These are phyloP conservation scores for Penicillium verrucosum DNA, from an alignment of 2,329 filamentous ascomycete genomes.

Conservation along the genomic window DNA sequence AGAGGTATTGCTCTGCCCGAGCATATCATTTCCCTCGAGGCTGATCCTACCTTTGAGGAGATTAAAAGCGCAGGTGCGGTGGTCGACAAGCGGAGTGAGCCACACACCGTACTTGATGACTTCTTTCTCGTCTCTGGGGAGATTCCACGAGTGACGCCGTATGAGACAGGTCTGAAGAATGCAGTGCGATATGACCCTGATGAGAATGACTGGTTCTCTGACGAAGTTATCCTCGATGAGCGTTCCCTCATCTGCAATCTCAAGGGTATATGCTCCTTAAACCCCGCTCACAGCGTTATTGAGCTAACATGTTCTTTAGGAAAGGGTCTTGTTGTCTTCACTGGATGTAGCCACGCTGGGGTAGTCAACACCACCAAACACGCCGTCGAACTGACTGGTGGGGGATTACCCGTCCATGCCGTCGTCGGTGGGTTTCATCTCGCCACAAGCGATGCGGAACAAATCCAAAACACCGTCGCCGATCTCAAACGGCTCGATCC, in stretches of 20 bases:
- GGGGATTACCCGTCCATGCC: slow-evolving; percentile 45
- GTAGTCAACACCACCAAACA: slow-evolving; percentile 53
- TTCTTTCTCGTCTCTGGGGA: slow-evolving; percentile 55
- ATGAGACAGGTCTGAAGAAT: slow-evolving; percentile 49
- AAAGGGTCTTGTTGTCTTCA: slow-evolving; percentile 55
- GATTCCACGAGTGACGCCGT: slow-evolving; percentile 50
- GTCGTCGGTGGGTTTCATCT: slow-evolving; percentile 56
- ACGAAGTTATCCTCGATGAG: slow-evolving; percentile 53
- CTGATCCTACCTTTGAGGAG: slow-evolving; percentile 52
- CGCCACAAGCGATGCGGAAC: slow-evolving; percentile 45
- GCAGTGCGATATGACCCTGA: slow-evolving; percentile 45
- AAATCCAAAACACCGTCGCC: slow-evolving; percentile 46
- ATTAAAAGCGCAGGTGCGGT: slow-evolving; percentile 44
- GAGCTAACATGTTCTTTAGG: slow-evolving; percentile 28
- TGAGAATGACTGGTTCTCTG: slow-evolving; percentile 46
- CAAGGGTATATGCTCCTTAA: slow-evolving; percentile 41
- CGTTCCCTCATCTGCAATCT: slow-evolving; percentile 54
- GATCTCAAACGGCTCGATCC: slow-evolving; percentile 50
- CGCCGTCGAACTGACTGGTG: slow-evolving; percentile 41
- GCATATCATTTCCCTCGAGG: slow-evolving; percentile 49
- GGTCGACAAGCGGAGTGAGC: slow-evolving; percentile 38
- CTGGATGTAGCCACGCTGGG: slow-evolving; percentile 56
- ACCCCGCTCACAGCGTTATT: background rate
- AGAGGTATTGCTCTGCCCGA: slow-evolving; percentile 46
- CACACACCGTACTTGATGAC: slow-evolving; percentile 49